These are phyloP conservation scores for Aquanectria penicillioides DNA, from an alignment of 2,329 filamentous ascomycete species.

Conservation along the genomic window DNA sequence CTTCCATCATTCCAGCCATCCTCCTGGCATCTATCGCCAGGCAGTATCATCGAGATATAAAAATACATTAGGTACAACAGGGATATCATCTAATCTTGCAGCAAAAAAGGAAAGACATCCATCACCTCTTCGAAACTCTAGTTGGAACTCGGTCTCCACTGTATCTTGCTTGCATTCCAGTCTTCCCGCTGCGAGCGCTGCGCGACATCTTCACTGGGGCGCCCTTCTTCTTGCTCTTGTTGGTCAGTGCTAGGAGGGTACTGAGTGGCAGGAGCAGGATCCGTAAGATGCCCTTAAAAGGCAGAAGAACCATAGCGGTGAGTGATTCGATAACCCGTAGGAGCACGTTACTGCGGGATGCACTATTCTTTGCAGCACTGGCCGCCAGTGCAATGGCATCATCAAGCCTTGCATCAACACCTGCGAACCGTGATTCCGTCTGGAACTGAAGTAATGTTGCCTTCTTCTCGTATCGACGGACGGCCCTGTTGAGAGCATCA, in stretches of 20 bases:
- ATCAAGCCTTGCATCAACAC: constrained; percentile 75
- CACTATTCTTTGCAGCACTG: constrained; percentile 69
- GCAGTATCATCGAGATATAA: background rate
- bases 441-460: constrained; percentile 78
- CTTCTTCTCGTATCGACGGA: constrained; percentile 92
- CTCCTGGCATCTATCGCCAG: background rate
- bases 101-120: background rate
- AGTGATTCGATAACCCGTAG: constrained; percentile 51
- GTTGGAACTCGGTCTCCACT: constrained; percentile 48
- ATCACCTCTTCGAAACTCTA: constrained; percentile 45
- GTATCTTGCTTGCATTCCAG: constrained; percentile 43
- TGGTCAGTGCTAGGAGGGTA: constrained; percentile 49
- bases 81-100: constrained; percentile 9
- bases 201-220: constrained; percentile 36
- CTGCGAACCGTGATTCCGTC: constrained; percentile 78
- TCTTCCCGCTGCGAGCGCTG: constrained; percentile 38
- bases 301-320: constrained; percentile 50
- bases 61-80: constrained; percentile 8
- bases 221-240: constrained; percentile 44
- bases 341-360: constrained; percentile 49
- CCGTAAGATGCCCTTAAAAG: constrained; percentile 51
- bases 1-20: background rate
- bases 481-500: constrained; percentile 87
- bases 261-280: constrained; percentile 57
- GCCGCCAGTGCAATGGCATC: constrained; percentile 86